Conservation (phyloP, 2,329 filamentous ascomycete species). For the Exophiala aquamarina region DNA sequence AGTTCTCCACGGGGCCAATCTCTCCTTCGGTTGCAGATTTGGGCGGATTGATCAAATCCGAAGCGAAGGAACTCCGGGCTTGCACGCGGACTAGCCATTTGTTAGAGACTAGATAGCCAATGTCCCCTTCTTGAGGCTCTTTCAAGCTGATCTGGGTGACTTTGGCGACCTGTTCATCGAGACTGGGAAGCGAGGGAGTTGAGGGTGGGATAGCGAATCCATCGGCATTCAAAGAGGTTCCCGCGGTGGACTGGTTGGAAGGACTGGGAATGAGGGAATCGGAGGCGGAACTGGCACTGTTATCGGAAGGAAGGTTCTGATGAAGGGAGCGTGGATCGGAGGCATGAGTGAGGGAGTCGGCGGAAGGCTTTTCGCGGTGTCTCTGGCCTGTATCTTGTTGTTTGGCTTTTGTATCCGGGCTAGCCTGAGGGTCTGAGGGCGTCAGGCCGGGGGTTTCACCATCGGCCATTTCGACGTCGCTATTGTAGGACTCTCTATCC, state of each 20-base stretch:
- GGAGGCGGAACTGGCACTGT: conserved; percentile 34
- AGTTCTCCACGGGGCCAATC: conserved; percentile 83
- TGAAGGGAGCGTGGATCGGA: conserved; percentile 40
- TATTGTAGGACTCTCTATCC: conserved; percentile 29
- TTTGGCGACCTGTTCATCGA: conserved; percentile 71
- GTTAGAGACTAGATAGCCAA: conserved; percentile 74
- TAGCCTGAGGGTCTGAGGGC: conserved; percentile 9
- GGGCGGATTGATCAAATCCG: conserved; percentile 48
- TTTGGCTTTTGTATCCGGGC: conserved; percentile 23
- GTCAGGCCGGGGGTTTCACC: conserved; percentile 11
- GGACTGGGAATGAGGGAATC: conserved; percentile 39
- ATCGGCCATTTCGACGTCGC: conserved; percentile 36
- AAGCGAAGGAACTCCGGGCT: conserved; percentile 61
- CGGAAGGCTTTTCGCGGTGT: conserved; percentile 20
- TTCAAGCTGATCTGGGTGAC: conserved; percentile 62
- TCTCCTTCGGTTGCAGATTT: conserved; percentile 63
- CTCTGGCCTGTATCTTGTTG: conserved; percentile 21
- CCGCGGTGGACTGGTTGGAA: conserved; percentile 39
- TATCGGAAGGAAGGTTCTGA: conserved; percentile 29
- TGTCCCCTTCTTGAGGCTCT: conserved; percentile 65
- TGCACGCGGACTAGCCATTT: conserved; percentile 76
- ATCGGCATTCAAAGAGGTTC: conserved; percentile 30
- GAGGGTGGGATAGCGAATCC: conserved; percentile 16
- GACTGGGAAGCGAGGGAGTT: conserved; percentile 40
- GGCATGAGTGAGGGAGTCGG: conserved; percentile 15